These are phyloP conservation scores for Ophiobolus disseminans DNA, from an alignment of 2,329 filamentous ascomycete species.

Conservation along the genomic window DNA sequence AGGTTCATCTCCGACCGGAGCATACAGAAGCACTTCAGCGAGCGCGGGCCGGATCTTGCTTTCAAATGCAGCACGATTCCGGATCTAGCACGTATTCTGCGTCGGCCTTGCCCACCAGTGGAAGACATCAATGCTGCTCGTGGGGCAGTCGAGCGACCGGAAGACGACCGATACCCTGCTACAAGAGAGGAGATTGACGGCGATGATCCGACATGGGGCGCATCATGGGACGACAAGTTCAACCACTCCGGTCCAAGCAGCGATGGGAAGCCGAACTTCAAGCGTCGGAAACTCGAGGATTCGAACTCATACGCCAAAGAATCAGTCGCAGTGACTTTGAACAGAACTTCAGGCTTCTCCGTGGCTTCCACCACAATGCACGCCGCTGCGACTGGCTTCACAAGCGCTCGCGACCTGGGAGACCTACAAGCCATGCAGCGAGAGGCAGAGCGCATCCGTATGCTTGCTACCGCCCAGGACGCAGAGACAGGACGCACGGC, in stretches of 20 bases:
- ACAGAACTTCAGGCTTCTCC: constrained; percentile 36
- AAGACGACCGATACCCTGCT: constrained; percentile 47
- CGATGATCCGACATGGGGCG: constrained; percentile 29
- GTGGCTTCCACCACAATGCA: constrained; percentile 32
- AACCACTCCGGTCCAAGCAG: constrained; percentile 7
- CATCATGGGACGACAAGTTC: constrained; percentile 16
- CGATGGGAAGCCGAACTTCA: constrained; percentile 22
- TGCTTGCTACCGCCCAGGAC: constrained; percentile 32
- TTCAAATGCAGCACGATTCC: constrained; percentile 69
- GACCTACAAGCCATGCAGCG: constrained; percentile 49
- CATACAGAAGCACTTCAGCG: constrained; percentile 62
- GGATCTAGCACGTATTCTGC: constrained; percentile 74
- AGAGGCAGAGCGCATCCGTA: constrained; percentile 40
- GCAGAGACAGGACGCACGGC: constrained; percentile 23
- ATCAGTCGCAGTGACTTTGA: constrained; percentile 39
- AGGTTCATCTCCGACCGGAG: constrained; percentile 69
- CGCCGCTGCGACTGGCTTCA: constrained; percentile 40
- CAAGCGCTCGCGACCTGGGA: constrained; percentile 45
- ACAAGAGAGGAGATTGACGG: constrained; percentile 46
- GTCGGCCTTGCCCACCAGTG: constrained; percentile 65
- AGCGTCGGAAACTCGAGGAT: constrained; percentile 37
- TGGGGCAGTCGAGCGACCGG: constrained; percentile 33
- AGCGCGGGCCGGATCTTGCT: constrained; percentile 68
- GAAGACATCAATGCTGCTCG: constrained; percentile 31
- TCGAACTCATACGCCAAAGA: constrained; percentile 12